A percentile compares a stretch with the other conserved stretches of the same genome.
These are phyloP conservation scores for Dendrothele bispora DNA, from an alignment of 768 basidiomycete species.

Conservation along the genomic window DNA sequence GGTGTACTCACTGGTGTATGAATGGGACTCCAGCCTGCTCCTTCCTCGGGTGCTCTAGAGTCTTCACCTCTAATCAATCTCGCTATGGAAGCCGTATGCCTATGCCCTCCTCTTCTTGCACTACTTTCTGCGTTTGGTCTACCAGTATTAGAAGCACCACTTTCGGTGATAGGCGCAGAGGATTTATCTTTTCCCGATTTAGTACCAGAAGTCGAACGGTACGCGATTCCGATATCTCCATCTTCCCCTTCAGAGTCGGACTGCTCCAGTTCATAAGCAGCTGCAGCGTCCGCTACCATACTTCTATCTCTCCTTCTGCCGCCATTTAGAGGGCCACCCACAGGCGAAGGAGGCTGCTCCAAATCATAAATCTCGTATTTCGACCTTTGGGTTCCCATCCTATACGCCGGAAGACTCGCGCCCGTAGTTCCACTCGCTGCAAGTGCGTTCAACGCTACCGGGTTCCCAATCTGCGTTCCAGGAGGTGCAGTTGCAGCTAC, in stretches of 20 bases:
- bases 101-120: slow-evolving; percentile 5
- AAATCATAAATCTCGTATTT: slow-evolving; percentile 83
- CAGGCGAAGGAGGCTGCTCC: no score
- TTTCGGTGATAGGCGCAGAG: slow-evolving; percentile 1
- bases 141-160: background rate
- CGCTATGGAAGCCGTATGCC: slow-evolving; percentile 11
- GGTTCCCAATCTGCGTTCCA: slow-evolving; percentile 18
- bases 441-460: background rate
- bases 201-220: slow-evolving; percentile 1
- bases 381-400: slow-evolving; percentile 32
- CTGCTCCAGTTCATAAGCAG: slow-evolving; percentile 63
- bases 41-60: background rate
- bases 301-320: slow-evolving; percentile 19
- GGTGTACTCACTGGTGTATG: no score
- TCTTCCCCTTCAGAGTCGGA: slow-evolving; percentile 65
- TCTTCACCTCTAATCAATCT: slow-evolving; percentile 8
- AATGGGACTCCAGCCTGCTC: no score
- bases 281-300: slow-evolving; percentile 40
- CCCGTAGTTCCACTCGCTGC: background rate
- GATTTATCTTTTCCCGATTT: slow-evolving; percentile 10
- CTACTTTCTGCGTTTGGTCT: background rate
- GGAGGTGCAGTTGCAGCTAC: slow-evolving; percentile 53
- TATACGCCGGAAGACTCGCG: slow-evolving; percentile 9
- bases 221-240: slow-evolving; percentile 51
- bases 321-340: no score